Evolutionary conservation across 2,329 filamentous ascomycete species (phyloP).

Genomic region (Ceratocystis smalleyi): DNA sequence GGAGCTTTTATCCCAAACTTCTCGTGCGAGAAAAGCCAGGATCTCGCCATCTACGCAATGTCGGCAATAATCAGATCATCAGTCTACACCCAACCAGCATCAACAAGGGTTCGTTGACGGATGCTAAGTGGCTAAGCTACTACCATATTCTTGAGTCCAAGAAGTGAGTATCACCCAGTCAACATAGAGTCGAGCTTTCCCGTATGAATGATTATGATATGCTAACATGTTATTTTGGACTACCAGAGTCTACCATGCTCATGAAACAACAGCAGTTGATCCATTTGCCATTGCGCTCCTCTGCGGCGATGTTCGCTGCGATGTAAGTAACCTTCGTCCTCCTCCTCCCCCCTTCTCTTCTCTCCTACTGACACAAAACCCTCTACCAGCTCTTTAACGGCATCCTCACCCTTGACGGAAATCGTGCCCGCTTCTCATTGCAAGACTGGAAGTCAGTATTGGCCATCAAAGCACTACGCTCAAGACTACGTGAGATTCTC

Average conservation of each 20-base stretch:
- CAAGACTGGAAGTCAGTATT: constrained; percentile 83
- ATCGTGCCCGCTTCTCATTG: constrained; percentile 67
- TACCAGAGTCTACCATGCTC: constrained; percentile 67
- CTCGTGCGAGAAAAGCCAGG: constrained; percentile 56
- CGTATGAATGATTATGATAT: background rate
- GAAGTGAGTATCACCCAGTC: constrained; percentile 36
- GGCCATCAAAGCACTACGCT: constrained; percentile 67
- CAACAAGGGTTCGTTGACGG: constrained; percentile 50
- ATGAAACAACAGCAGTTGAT: constrained; percentile 69
- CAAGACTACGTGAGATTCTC: constrained; percentile 59
- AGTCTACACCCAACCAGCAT: constrained; percentile 77
- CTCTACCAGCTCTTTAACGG: constrained; percentile 59
- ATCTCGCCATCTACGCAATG: constrained; percentile 70
- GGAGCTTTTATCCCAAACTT: constrained; percentile 92
- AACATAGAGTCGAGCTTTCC: background rate
- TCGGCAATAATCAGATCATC: constrained; percentile 83
- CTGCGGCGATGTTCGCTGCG: constrained; percentile 78
- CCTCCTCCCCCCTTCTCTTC: background rate
- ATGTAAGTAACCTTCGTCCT: constrained; percentile 34
- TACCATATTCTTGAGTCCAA: constrained; percentile 95
- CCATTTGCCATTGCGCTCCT: constrained; percentile 71
- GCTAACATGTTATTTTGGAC: background rate
- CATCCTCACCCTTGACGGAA: constrained; percentile 73
- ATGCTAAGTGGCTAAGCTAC: constrained; percentile 74
- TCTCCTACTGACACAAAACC: background rate